phyloP scores from a whole-genome alignment of 169 alveolate species.

The Eimeria tenella region DNA sequence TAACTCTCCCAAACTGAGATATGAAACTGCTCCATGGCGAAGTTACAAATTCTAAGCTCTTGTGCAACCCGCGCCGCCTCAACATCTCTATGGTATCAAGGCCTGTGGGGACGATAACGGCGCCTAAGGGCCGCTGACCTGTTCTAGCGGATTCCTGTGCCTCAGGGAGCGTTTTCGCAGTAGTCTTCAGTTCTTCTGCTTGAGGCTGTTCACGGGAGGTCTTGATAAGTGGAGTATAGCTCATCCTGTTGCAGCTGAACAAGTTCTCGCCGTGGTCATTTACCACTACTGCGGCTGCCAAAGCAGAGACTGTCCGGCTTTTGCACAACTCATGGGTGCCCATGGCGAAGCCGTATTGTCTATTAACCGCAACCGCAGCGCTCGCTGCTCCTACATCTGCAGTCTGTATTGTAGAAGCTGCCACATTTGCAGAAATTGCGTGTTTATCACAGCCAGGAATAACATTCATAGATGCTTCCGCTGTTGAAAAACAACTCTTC shows the following conservation, averaged over 20 bases:
- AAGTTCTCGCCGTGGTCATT: not conserved
- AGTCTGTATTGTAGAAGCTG: not conserved
- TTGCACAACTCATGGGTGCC: constrained; percentile 52
- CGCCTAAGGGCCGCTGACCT: not conserved
- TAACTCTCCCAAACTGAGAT: constrained; percentile 1
- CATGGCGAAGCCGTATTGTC: not conserved
- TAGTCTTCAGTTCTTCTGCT: too few species aligned
- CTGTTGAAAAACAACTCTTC: too few species aligned
- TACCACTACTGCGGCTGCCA: constrained; percentile 5
- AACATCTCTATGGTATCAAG: not conserved
- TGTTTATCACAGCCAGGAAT: too few species aligned
- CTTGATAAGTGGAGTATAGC: not conserved
- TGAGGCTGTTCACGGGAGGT: too few species aligned
- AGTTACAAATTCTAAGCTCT: constrained; percentile 7
- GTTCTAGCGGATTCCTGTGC: too few species aligned
- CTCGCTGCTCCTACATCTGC: not conserved
- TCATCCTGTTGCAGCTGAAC: not conserved
- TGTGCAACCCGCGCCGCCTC: constrained; percentile 11
- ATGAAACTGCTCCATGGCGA: constrained; percentile 43
- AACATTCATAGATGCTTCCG: too few species aligned
- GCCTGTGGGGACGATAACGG: not conserved
- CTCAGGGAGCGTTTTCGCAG: too few species aligned
- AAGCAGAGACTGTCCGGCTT: constrained; percentile 23
- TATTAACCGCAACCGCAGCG: constrained; percentile 1
- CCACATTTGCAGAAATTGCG: not conserved